Conservation (phyloP, 768 basidiomycete genomes). For the Phylloporus sp. region DNA sequence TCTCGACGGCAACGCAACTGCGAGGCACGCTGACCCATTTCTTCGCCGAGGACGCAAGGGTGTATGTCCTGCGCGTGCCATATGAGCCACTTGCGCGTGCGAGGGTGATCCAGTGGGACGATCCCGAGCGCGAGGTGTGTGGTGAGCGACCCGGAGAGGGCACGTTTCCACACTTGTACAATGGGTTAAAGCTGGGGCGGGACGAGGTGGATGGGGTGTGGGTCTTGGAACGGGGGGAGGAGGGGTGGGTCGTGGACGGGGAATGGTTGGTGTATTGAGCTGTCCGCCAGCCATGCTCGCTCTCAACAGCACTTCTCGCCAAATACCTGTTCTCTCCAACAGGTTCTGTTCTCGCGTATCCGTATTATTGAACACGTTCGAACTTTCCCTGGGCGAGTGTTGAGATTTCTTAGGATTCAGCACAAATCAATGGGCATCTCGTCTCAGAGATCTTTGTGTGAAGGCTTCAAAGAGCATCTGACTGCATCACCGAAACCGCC, state of each 20-base stretch:
- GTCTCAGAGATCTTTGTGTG: no score
- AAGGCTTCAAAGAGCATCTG: no score
- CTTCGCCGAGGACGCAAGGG: constrained; percentile 36
- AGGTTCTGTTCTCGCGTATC: no score
- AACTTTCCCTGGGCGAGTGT: no score
- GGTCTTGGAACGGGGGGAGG: constrained; percentile 26
- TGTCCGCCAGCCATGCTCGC: no score
- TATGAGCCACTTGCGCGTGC: constrained; percentile 35
- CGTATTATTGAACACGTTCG: no score
- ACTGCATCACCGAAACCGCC: no score
- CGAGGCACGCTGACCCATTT: constrained; percentile 45
- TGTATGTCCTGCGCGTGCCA: constrained; percentile 43
- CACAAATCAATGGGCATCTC: no score
- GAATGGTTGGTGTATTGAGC: constrained; percentile 37
- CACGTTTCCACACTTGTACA: constrained; percentile 55
- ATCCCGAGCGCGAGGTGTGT: constrained; percentile 36
- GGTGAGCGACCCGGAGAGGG: constrained; percentile 44
- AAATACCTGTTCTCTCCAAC: no score
- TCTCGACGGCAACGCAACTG: constrained; percentile 51
- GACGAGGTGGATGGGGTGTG: constrained; percentile 43
- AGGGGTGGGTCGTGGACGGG: constrained; percentile 19
- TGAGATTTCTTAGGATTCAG: no score
- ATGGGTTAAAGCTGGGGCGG: constrained; percentile 39
- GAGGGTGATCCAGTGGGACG: constrained; percentile 46
- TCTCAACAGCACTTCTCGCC: no score